Evolutionary conservation across 2,329 filamentous ascomycete genomes (phyloP).

Genomic region (Pyricularia sp.): DNA sequence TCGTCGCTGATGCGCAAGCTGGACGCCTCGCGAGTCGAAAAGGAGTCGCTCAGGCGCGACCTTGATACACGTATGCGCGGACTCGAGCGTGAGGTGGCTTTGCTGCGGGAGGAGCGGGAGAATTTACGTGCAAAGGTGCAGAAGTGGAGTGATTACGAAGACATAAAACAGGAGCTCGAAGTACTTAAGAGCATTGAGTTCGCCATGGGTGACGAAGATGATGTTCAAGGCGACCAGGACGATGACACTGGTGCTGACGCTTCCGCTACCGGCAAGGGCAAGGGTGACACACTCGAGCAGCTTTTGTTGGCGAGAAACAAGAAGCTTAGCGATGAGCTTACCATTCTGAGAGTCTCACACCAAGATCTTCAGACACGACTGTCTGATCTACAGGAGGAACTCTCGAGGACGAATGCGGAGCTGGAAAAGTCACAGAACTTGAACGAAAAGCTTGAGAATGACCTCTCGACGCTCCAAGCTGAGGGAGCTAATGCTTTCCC

Average conservation of each 20-base stretch:
- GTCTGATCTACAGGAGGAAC: constrained; percentile 71
- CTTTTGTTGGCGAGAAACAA: constrained; percentile 89
- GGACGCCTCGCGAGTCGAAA: constrained; percentile 74
- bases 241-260: constrained; percentile 15
- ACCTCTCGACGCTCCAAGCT: constrained; percentile 78
- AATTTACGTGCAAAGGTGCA: constrained; percentile 70
- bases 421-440: constrained; percentile 77
- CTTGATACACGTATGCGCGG: constrained; percentile 66
- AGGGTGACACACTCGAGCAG: constrained; percentile 80
- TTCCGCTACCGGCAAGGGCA: constrained; percentile 33
- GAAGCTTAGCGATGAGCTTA: constrained; percentile 89
- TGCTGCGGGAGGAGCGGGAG: constrained; percentile 74
- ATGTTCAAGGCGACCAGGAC: constrained; percentile 34
- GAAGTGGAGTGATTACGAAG: constrained; percentile 90
- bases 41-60: constrained; percentile 68
- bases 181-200: constrained; percentile 98
- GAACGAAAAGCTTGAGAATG: constrained; percentile 83
- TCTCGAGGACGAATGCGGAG: constrained; percentile 75
- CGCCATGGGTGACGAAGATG: constrained; percentile 78
- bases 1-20: constrained; percentile 83
- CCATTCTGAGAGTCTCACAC: constrained; percentile 85
- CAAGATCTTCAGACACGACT: constrained; percentile 80
- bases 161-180: constrained; percentile 91
- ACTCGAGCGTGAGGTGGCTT: constrained; percentile 68
- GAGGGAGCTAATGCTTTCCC: constrained; percentile 78